phyloP scores from a whole-genome alignment of 306 rosid species.

The Quercus rubra region DNA sequence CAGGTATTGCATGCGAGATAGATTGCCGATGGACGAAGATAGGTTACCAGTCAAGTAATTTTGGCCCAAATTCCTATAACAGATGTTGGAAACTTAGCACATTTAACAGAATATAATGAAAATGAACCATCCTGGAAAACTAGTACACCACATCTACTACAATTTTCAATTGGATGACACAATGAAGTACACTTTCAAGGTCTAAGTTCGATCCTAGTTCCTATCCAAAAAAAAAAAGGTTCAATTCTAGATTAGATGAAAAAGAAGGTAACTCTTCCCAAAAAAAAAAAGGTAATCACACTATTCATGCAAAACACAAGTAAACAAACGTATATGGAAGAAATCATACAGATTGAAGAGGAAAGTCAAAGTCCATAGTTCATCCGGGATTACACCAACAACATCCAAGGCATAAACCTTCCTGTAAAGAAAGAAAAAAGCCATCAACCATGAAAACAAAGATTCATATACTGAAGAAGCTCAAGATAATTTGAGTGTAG shows the following conservation, averaged over 20 bases:
- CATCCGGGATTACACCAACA: too few species aligned
- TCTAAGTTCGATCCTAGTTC: neutral
- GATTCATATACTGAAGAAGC: neutral
- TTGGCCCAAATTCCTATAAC: too few species aligned
- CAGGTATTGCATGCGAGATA: conserved; percentile 64
- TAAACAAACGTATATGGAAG: neutral
- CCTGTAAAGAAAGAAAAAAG: neutral
- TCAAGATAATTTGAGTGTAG: neutral
- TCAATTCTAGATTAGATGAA: too few species aligned
- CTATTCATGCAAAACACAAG: neutral
- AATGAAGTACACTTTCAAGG: neutral
- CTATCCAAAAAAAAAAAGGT: neutral
- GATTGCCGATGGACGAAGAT: conserved; percentile 60
- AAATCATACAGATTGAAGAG: too few species aligned
- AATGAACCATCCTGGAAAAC: too few species aligned
- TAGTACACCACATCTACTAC: neutral
- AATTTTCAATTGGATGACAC: neutral
- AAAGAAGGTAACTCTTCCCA: too few species aligned
- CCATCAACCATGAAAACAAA: neutral
- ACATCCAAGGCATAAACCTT: neutral
- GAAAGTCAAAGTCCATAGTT: too few species aligned
- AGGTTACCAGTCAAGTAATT: conserved; percentile 37
- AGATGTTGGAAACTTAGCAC: too few species aligned
- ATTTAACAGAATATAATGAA: too few species aligned
- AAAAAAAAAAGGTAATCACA: neutral